Percentiles rank a stretch among this genome's conserved stretches.
Conservation (phyloP, 2,329 filamentous ascomycete species). For the Juglanconis juglandina region DNA sequence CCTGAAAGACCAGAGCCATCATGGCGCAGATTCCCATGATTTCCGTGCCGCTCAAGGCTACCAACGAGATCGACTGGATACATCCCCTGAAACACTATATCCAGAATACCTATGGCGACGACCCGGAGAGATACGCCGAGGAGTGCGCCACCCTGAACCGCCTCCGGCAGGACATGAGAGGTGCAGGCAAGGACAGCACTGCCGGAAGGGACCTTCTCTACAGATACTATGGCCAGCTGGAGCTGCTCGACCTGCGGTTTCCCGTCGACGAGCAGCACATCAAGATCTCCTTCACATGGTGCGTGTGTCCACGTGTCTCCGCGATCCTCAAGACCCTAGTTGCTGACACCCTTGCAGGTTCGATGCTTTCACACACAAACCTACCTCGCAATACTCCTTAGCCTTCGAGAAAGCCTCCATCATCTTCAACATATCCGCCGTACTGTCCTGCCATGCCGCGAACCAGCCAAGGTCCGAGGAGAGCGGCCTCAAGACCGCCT, state of each 20-base stretch:
- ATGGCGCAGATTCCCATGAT: constrained; percentile 94
- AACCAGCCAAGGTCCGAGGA: constrained; percentile 91
- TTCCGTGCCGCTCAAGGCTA: constrained; percentile 85
- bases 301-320: constrained; percentile 25
- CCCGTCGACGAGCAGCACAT: constrained; percentile 98
- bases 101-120: constrained; percentile 88
- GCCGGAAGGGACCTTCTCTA: constrained; percentile 91
- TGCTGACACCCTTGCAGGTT: constrained; percentile 61
- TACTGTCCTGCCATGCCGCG: constrained; percentile 92
- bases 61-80: constrained; percentile 98
- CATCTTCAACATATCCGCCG: constrained; percentile 98
- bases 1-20: constrained; percentile 18
- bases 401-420: constrained; percentile 98
- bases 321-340: neutral
- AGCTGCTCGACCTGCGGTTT: constrained; percentile 89
- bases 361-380: constrained; percentile 98
- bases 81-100: constrained; percentile 90
- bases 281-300: constrained; percentile 99
- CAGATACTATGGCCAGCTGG: constrained; percentile 95
- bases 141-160: constrained; percentile 94
- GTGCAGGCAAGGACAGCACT: constrained; percentile 93
- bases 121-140: constrained; percentile 91
- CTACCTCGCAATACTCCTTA: constrained; percentile 93
- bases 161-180: constrained; percentile 95
- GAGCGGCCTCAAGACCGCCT: constrained; percentile 88